A percentile compares a stretch with the other conserved stretches of the same genome.
These are phyloP conservation scores for Fagus crenata DNA, from an alignment of 306 rosid genomes.

Conservation along the genomic window DNA sequence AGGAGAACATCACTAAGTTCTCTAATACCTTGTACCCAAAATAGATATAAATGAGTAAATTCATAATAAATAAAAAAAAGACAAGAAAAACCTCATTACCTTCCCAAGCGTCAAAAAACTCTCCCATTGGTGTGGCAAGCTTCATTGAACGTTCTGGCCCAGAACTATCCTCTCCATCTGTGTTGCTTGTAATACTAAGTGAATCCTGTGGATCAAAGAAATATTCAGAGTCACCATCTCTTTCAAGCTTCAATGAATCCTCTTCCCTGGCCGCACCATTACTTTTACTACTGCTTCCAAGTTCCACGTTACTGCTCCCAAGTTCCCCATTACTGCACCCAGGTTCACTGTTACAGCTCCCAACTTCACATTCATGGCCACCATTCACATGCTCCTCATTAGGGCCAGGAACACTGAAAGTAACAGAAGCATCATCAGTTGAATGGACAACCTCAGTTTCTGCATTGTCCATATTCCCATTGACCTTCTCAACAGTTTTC, in stretches of 20 bases:
- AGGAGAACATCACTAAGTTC: not conserved
- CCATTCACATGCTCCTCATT: constrained; percentile 37
- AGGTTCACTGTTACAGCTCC: constrained; percentile 20
- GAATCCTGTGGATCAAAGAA: constrained; percentile 78
- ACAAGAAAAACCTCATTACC: constrained; percentile 48
- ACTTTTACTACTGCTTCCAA: constrained; percentile 33
- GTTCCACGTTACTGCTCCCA: constrained; percentile 32
- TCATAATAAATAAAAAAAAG: not conserved
- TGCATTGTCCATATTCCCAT: constrained; percentile 15
- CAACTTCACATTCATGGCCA: constrained; percentile 35
- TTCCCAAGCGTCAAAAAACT: constrained; percentile 90
- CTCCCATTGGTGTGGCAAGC: constrained; percentile 46
- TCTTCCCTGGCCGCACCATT: constrained; percentile 35
- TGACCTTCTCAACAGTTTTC: constrained; percentile 34
- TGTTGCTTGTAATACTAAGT: constrained; percentile 63
- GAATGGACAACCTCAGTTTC: constrained; percentile 44
- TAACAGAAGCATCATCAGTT: constrained; percentile 42
- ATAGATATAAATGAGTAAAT: no score
- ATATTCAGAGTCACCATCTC: constrained; percentile 63
- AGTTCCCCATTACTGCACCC: constrained; percentile 36
- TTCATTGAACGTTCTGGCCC: constrained; percentile 48
- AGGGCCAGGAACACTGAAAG: constrained; percentile 37
- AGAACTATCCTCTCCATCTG: constrained; percentile 75
- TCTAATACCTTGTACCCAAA: not conserved
- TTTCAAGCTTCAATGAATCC: constrained; percentile 38